phyloP scores from a whole-genome alignment of 805 yeast genomes.

The Metschnikowia chrysomelidarum region DNA sequence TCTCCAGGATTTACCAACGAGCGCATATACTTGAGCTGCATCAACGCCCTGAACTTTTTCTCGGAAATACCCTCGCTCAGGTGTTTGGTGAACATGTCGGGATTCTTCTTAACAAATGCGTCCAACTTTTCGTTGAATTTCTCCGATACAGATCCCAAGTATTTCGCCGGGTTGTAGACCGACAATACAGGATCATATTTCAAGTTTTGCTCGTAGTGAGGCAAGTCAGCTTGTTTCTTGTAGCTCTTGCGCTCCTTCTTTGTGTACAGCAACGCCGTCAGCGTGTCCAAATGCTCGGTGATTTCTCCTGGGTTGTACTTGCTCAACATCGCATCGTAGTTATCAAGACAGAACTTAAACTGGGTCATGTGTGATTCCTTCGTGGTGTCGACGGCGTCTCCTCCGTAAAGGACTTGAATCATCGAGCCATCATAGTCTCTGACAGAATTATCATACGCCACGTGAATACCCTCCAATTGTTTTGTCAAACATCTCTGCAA shows the following conservation, averaged over 20 bases:
- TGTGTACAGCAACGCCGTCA: slow-evolving; percentile 71
- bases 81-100: slow-evolving; percentile 51
- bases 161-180: slow-evolving; percentile 82
- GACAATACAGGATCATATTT: slow-evolving; percentile 90
- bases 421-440: slow-evolving; percentile 94
- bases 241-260: slow-evolving; percentile 77
- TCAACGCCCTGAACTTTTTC: slow-evolving; percentile 89
- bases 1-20: slow-evolving; percentile 96
- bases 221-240: slow-evolving; percentile 59
- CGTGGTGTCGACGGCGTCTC: slow-evolving; percentile 92
- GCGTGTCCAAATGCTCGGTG: slow-evolving; percentile 75
- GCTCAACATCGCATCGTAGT: slow-evolving; percentile 79
- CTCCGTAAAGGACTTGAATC: slow-evolving; percentile 95
- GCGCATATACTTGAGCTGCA: slow-evolving; percentile 98
- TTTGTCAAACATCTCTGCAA: slow-evolving; percentile 97
- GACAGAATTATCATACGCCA: slow-evolving; percentile 90
- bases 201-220: slow-evolving; percentile 59
- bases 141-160: slow-evolving; percentile 91
- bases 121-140: slow-evolving; percentile 81
- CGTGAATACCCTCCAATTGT: slow-evolving; percentile 95
- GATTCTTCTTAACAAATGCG: slow-evolving; percentile 55
- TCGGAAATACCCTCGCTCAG: slow-evolving; percentile 56
- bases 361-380: slow-evolving; percentile 93
- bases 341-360: slow-evolving; percentile 89
- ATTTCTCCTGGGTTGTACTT: slow-evolving; percentile 83